Percentiles rank a stretch among this genome's conserved stretches.
Evolutionary conservation across 352 stramenopile genomes (phyloP).

Genomic region (Discostella stelligera): DNA sequence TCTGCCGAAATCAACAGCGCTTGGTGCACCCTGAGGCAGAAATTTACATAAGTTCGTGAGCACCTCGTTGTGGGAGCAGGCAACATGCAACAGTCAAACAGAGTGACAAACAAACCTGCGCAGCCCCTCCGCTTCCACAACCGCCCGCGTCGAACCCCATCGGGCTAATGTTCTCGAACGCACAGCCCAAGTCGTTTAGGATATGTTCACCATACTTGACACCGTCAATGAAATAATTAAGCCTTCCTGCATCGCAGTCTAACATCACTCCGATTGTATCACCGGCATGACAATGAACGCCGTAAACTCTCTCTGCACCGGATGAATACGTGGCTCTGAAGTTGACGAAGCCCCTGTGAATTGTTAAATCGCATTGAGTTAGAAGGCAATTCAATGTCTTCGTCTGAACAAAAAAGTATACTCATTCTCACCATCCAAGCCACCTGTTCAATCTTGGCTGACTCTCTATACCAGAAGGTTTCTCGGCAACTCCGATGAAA

Average conservation of each 20-base stretch:
- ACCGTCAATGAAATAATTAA: conserved; percentile 98
- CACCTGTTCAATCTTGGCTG: conserved; percentile 57
- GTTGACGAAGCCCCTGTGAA: conserved; percentile 94
- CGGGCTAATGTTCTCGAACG: conserved; percentile 91
- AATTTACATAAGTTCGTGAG: conserved; percentile 1
- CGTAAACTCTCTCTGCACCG: conserved; percentile 87
- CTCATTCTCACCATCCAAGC: conserved; percentile 55
- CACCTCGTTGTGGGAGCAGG: neutral
- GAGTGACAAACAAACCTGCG: conserved; percentile 45
- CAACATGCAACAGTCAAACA: neutral
- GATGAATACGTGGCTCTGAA: conserved; percentile 90
- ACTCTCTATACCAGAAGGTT: conserved; percentile 61
- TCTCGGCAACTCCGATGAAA: conserved; percentile 95
- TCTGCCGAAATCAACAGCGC: conserved; percentile 67
- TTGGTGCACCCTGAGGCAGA: conserved; percentile 65
- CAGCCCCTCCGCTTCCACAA: conserved; percentile 78
- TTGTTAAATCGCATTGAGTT: conserved; percentile 79
- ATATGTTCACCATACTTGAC: conserved; percentile 99
- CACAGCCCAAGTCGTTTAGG: conserved; percentile 94
- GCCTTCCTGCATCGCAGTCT: conserved; percentile 95
- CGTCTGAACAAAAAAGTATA: neutral
- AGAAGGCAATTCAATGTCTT: conserved; percentile 14
- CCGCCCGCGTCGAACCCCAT: conserved; percentile 84
- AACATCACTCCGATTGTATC: conserved; percentile 98
- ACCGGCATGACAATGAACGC: conserved; percentile 86